Percentiles rank a stretch among this genome's conserved stretches.
These are phyloP conservation scores for Candida dajiaensis DNA, from an alignment of 805 yeast genomes.

Conservation along the genomic window DNA sequence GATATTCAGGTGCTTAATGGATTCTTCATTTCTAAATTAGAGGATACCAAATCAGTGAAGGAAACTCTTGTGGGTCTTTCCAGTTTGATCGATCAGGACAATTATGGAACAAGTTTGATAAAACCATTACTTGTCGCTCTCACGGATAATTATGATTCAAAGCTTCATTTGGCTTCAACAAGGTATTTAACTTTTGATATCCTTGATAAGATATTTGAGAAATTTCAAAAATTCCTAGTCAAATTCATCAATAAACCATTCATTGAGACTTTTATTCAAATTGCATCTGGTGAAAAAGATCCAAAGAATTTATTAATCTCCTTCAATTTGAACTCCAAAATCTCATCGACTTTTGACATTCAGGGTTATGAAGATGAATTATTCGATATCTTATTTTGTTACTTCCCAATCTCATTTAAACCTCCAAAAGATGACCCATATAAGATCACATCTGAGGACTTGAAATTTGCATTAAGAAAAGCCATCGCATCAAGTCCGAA, in stretches of 20 bases:
- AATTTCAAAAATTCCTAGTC: conserved; percentile 21
- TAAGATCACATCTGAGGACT: conserved; percentile 66
- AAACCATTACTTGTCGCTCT: conserved; percentile 33
- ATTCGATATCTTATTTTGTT: conserved; percentile 88
- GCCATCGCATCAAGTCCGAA: conserved; percentile 57
- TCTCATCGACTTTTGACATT: conserved; percentile 38
- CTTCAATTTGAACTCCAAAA: conserved; percentile 46
- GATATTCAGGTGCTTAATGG: conserved; percentile 34
- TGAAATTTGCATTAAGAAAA: conserved; percentile 54
- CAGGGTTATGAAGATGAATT: conserved; percentile 51
- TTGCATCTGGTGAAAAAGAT: conserved; percentile 88
- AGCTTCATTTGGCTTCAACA: conserved; percentile 52
- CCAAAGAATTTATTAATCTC: conserved; percentile 79
- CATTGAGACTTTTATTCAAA: conserved; percentile 52
- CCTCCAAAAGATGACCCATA: conserved; percentile 91
- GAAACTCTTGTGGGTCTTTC: conserved; percentile 50
- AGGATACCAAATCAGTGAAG: conserved; percentile 50
- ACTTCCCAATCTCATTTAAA: conserved; percentile 91
- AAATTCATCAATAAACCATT: conserved; percentile 31
- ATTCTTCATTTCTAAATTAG: conserved; percentile 62
- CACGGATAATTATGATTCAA: conserved; percentile 44
- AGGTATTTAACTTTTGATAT: conserved; percentile 55
- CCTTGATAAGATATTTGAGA: conserved; percentile 31
- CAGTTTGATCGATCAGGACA: conserved; percentile 46
- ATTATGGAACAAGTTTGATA: conserved; percentile 33